Evolutionary conservation across 495 filamentous ascomycete species (phyloP), one percentile per base, ranked within the genome.

Genomic region (Poronia punctata): DNA sequence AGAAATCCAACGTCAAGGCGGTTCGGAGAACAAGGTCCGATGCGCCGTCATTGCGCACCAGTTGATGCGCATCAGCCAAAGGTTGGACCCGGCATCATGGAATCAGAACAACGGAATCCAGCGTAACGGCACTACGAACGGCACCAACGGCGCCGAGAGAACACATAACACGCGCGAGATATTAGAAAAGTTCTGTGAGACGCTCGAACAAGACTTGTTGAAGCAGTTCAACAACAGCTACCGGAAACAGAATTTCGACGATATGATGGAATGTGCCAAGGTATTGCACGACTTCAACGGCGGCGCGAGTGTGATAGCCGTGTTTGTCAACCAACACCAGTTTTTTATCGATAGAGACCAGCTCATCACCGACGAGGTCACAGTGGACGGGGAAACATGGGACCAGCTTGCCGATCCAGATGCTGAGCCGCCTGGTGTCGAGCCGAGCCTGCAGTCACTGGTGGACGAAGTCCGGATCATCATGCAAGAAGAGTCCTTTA

Each of bases 321-420:
- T 88, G 32, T 99, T 95, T 56, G 90, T 99, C 50, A 99, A 99
- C 61, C 93, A 99, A 62, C 93, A 97, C 65, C 83, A 95, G 54
- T 97, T 97, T 65, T 99, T 99, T 66, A 96, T 99, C 51, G 88
- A 96, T 50, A 71, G 86, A 11, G 86, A 83, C 54, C 85, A 93
- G 52, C 67, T 95, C 45, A 82, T 95, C 12, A 88, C 86, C 0
- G 93, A 96, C 47, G 90, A 99, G 57, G 80, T 97, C 12, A 82
- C 68, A 3, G 67, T 79, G 4, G 88, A 95, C 54, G 75, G 76
- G 16, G 88, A 94, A 49, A 81, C 76, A 12, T 87, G 89, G 87
- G 88, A 97, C 41, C 83, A 79, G 49, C 67, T 97, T 24, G 88
- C 92, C 38, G 93, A 99, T 55, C 93, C 93, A 0, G 93, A 97